Base-by-base conservation (phyloP, 257 asterid genomes). In the Solanum pimpinellifolium region DNA sequence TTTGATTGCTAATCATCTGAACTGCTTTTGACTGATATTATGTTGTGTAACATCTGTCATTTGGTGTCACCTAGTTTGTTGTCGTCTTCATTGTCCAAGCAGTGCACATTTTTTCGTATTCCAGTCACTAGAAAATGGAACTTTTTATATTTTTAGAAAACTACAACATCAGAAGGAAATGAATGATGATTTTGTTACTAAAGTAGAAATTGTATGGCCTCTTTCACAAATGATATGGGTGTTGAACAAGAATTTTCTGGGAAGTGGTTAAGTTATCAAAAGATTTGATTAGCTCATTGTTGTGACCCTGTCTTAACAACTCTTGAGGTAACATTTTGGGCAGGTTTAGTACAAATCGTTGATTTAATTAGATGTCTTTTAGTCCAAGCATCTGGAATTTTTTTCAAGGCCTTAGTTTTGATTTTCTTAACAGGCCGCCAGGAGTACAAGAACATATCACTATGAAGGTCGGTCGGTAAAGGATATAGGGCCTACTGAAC, bases 361-460 rank as follows among this genome's bases (percentile, higher is more conserved):
- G 46, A 31, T 69, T 49, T 81, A 18, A 81, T 49, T 81, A 47
- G 68, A 29, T 81, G 84, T 31, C 85, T 49, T 81, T 52, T 49
- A 52, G 14, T 81, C 20, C 23, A 49, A 49, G 69, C 52, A 29
- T 81, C 44, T 81, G 68, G 83, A 41, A 35, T 23, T 52, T 33
- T 16, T 52, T 85, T 73, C 35, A 14, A 47, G 31, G 74, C 37
- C 70, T 41, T 41, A 27, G 62, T 23, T 86, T 87, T 47, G 44
- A 11, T 80, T 87, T 87, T 80, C 82, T 88, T 86, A 86, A 23
- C 91, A 97, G 99, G 92, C 89, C 72, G 83, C 97, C 65, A 92
- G 88, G 93, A 93, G 83, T 88, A 91, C 95, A 60, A 91, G 96
- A 91, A 94, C 99, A 11, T 96, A 93, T 90, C 89, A 88, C 84